phyloP scores from a whole-genome alignment of 2,329 filamentous ascomycete genomes.

The Pyrenophora teres region DNA sequence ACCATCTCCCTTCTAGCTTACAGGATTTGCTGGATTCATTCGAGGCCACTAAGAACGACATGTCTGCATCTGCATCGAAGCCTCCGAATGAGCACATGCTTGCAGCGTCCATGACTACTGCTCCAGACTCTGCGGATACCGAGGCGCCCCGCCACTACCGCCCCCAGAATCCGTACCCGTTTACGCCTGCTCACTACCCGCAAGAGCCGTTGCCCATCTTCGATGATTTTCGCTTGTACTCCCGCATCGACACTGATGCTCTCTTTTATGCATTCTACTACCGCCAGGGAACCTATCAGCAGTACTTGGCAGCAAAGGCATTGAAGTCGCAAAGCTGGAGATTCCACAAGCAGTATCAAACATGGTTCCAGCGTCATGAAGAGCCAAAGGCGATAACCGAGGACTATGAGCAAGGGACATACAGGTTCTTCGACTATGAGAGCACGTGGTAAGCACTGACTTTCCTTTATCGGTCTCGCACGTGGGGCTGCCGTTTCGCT shows the following conservation, averaged over 20 bases:
- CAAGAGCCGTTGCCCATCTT: constrained; percentile 91
- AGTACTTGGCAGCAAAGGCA: constrained; percentile 94
- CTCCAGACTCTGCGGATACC: constrained; percentile 76
- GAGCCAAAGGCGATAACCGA: constrained; percentile 99
- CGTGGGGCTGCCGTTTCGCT: constrained; percentile 4
- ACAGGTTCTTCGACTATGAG: constrained; percentile 99
- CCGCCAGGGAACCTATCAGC: constrained; percentile 92
- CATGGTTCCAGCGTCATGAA: constrained; percentile 98
- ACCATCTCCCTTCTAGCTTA: constrained; percentile 85
- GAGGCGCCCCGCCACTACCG: constrained; percentile 84
- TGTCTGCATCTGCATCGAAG: constrained; percentile 62
- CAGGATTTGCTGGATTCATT: constrained; percentile 91
- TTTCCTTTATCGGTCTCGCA: constrained; percentile 6
- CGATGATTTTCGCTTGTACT: constrained; percentile 86
- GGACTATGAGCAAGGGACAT: constrained; percentile 98
- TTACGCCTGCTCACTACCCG: constrained; percentile 82
- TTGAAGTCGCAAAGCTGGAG: constrained; percentile 98
- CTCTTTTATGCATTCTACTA: constrained; percentile 99
- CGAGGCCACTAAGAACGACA: constrained; percentile 77
- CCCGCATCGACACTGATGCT: constrained; percentile 89
- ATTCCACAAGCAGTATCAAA: constrained; percentile 98
- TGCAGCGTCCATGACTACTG: constrained; percentile 71
- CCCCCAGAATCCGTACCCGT: constrained; percentile 75
- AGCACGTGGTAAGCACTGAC: constrained; percentile 77
- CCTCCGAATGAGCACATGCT: constrained; percentile 74